A percentile compares a stretch with the other conserved stretches of the same genome.
These are phyloP conservation scores for Hymenoscyphus repandus DNA, from an alignment of 2,329 filamentous ascomycete genomes.

Conservation along the genomic window DNA sequence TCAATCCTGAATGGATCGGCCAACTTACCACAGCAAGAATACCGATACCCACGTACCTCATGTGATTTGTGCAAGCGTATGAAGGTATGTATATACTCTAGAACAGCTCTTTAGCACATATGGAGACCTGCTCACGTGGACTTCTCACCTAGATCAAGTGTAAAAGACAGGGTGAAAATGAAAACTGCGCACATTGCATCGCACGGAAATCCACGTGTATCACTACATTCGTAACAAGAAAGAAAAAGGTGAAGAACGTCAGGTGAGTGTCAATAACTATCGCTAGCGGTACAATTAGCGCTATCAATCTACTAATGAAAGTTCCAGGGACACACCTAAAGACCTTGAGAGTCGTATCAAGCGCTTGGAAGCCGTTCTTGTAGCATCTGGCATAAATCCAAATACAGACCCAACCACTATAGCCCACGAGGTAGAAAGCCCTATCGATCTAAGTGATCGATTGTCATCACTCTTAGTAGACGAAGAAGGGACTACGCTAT, in stretches of 20 bases:
- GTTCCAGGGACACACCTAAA: too few relatives aligned
- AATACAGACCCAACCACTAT: conserved; percentile 2
- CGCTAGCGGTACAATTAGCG: too few relatives aligned
- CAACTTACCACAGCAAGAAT: neutral
- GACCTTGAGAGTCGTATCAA: conserved; percentile 19
- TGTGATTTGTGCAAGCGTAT: conserved; percentile 23
- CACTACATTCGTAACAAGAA: too few relatives aligned
- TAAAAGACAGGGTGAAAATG: too few relatives aligned
- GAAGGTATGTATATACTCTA: conserved; percentile 14
- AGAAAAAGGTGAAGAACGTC: too few relatives aligned
- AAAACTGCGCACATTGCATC: too few relatives aligned
- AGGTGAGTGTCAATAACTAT: too few relatives aligned
- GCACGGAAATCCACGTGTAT: too few relatives aligned
- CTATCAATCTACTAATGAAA: too few relatives aligned
- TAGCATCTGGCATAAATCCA: conserved; percentile 10
- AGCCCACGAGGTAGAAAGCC: conserved; percentile 4
- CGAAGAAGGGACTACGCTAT: conserved; percentile 1
- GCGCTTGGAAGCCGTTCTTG: conserved; percentile 19
- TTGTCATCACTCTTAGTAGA: conserved; percentile 18
- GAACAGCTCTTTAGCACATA: neutral
- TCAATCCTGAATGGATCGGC: neutral
- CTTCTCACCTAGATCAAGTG: too few relatives aligned
- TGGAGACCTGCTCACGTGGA: too few relatives aligned
- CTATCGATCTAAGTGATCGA: conserved; percentile 10
- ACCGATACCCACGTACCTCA: conserved; percentile 8